These are phyloP conservation scores for Rhodosorus marinus DNA, from an alignment of 23 red algal species.

Conservation along the genomic window DNA sequence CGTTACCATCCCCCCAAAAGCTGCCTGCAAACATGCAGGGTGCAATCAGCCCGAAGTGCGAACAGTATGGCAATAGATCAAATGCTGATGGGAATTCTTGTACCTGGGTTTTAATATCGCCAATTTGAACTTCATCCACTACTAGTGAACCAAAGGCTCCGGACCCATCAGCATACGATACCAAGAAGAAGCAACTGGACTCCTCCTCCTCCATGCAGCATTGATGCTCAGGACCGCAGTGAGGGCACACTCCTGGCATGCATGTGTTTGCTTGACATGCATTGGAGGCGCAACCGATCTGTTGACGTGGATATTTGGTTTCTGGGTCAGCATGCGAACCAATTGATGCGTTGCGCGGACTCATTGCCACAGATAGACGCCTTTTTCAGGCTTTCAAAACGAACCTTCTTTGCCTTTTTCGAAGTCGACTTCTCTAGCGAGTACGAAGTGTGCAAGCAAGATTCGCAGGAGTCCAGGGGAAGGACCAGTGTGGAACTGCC, in stretches of 20 bases:
- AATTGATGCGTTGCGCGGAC: no score
- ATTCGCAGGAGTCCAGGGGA: conserved; percentile 38
- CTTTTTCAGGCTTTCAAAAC: no score
- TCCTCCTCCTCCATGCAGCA: neutral
- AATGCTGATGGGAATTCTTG: no score
- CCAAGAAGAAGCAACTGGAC: neutral
- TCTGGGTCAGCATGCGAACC: no score
- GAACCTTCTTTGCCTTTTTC: neutral
- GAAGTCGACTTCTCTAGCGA: conserved; percentile 13
- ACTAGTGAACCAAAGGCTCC: conserved; percentile 60
- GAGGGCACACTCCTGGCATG: neutral
- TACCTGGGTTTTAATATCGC: no score
- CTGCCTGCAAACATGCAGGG: neutral
- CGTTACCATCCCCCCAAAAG: conserved; percentile 42
- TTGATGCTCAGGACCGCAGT: neutral
- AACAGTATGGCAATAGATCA: no score
- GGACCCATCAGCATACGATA: conserved; percentile 19
- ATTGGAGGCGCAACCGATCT: neutral
- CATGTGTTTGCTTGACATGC: neutral
- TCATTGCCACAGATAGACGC: no score
- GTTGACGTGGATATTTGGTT: no score
- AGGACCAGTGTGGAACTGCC: conserved; percentile 69
- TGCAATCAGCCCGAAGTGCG: conserved; percentile 13
- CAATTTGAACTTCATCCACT: no score
- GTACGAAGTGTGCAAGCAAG: conserved; percentile 59